Percentiles rank a stretch among this genome's conserved stretches.
phyloP scores from a whole-genome alignment of 768 basidiomycete genomes.

The Cyclocybe cylindracea region DNA sequence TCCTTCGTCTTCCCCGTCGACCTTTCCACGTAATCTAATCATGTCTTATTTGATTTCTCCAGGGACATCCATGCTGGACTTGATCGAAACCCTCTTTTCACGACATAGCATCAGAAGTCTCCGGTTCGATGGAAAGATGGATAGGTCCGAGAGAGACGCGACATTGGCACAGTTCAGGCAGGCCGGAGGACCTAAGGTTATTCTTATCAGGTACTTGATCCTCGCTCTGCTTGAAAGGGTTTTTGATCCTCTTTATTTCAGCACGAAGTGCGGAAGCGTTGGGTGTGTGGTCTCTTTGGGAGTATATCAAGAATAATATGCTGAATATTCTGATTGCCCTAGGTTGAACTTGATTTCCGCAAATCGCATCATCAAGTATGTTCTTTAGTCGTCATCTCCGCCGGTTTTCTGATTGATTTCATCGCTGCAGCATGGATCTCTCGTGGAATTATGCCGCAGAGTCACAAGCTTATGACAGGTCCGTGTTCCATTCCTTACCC shows the following conservation, averaged over 20 bases:
- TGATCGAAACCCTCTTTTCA: slow-evolving; percentile 60
- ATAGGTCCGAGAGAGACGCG: slow-evolving; percentile 48
- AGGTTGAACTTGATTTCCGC: slow-evolving; percentile 65
- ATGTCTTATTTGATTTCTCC: not conserved
- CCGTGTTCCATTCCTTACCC: not conserved
- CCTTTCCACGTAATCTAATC: too few relatives aligned
- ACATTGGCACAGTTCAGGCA: slow-evolving; percentile 56
- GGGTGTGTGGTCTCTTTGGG: slow-evolving; percentile 33
- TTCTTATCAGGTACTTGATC: slow-evolving; percentile 56
- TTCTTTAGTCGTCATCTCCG: not conserved
- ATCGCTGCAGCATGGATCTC: slow-evolving; percentile 57
- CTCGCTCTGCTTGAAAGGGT: not conserved
- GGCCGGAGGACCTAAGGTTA: slow-evolving; percentile 57
- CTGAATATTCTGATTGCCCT: not conserved
- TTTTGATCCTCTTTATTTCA: slow-evolving; percentile 16
- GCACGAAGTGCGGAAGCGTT: slow-evolving; percentile 70
- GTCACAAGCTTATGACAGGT: slow-evolving; percentile 61
- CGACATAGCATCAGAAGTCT: slow-evolving; percentile 58
- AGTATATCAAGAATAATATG: not conserved
- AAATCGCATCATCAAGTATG: slow-evolving; percentile 70
- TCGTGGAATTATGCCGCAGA: slow-evolving; percentile 77
- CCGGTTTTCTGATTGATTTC: not conserved
- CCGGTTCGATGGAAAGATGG: slow-evolving; percentile 74
- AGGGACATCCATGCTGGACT: slow-evolving; percentile 78
- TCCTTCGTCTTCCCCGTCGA: not conserved